phyloP scores from a whole-genome alignment of 805 yeast genomes.

The Saturnispora silvae region DNA sequence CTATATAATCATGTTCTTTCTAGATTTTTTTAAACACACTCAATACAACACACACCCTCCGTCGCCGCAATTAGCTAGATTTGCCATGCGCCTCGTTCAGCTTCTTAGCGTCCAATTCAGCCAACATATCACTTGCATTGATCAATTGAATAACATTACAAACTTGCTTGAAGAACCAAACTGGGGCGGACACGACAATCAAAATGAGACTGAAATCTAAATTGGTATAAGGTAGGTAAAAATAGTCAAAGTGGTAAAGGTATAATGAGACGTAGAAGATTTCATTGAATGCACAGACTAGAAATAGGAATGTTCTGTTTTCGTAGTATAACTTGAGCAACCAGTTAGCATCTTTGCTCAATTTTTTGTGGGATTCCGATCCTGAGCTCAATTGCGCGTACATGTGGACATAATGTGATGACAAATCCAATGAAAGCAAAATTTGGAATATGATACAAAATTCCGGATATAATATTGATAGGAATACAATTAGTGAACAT shows the following conservation, averaged over 20 bases:
- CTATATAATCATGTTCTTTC: no score
- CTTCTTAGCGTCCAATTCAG: conserved; percentile 60
- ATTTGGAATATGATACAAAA: conserved; percentile 68
- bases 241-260: conserved; percentile 52
- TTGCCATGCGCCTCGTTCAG: conserved; percentile 10
- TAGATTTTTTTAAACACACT: no score
- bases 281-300: conserved; percentile 90
- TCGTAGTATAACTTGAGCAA: conserved; percentile 80
- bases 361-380: conserved; percentile 70
- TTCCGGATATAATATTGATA: conserved; percentile 69
- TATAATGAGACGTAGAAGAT: conserved; percentile 84
- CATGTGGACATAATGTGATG: conserved; percentile 98
- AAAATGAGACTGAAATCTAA: conserved; percentile 23
- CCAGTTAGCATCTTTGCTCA: conserved; percentile 59
- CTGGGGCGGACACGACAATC: conserved; percentile 58
- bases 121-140: conserved; percentile 75
- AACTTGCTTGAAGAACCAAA: conserved; percentile 83
- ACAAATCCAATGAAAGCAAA: conserved; percentile 73
- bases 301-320: conserved; percentile 70
- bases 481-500: conserved; percentile 78
- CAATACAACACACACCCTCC: no score
- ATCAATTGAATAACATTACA: conserved; percentile 83
- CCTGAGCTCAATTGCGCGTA: conserved; percentile 83
- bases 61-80: not conserved
- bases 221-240: conserved; percentile 30